A percentile compares a stretch with the other conserved stretches of the same genome.
These are phyloP conservation scores for Penicillium desertorum DNA, from an alignment of 495 filamentous ascomycete genomes.

Conservation along the genomic window DNA sequence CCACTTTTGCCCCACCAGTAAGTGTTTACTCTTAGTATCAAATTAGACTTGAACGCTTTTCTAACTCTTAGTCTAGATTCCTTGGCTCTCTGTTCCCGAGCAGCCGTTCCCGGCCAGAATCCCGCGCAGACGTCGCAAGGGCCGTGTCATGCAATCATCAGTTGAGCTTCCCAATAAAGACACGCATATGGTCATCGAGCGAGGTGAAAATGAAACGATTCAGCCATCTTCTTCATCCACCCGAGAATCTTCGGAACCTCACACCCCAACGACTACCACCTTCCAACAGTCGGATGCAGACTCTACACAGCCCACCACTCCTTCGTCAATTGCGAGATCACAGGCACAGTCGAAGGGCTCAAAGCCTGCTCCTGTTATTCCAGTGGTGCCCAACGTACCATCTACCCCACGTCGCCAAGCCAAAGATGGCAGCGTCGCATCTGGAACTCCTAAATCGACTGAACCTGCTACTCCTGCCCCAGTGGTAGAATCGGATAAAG, in stretches of 20 bases:
- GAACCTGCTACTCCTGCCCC: conserved; percentile 22
- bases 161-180: conserved; percentile 55
- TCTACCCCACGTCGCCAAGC: conserved; percentile 43
- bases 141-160: conserved; percentile 36
- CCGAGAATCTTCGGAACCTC: conserved; percentile 53
- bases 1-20: conserved; percentile 65
- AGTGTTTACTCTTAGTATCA: conserved; percentile 30
- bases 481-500: conserved; percentile 21
- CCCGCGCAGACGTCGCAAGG: conserved; percentile 42
- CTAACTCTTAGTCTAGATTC: conserved; percentile 52
- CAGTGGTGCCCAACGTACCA: conserved; percentile 59
- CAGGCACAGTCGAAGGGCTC: conserved; percentile 44
- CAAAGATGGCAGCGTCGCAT: conserved; percentile 41
- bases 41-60: neutral
- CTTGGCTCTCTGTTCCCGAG: conserved; percentile 77
- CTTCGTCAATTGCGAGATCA: conserved; percentile 52
- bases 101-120: conserved; percentile 60
- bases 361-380: conserved; percentile 63
- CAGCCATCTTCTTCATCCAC: conserved; percentile 28
- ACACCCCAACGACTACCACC: conserved; percentile 67
- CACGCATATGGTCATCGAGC: conserved; percentile 22
- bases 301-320: conserved; percentile 69
- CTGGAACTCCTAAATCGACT: conserved; percentile 39
- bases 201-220: conserved; percentile 21
- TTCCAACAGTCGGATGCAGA: conserved; percentile 64